These are phyloP conservation scores for Pythium insidiosum DNA, from an alignment of 352 stramenopile species.

Conservation along the genomic window DNA sequence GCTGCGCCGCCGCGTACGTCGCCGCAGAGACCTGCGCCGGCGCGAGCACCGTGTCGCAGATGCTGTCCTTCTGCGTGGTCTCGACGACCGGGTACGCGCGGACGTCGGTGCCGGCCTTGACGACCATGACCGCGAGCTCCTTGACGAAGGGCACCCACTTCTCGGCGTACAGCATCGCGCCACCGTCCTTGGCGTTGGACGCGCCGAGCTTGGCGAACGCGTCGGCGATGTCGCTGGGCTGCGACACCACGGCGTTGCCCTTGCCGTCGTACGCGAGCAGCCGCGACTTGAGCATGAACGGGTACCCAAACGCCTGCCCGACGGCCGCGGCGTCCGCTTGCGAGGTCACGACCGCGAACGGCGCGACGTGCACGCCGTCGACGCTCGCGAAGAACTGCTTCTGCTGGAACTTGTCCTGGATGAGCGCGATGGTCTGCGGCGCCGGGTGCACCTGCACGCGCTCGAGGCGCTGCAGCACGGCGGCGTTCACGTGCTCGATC, in stretches of 20 bases:
- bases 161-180: conserved; percentile 87
- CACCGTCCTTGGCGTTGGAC: conserved; percentile 9
- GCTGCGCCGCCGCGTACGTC: conserved; percentile 32
- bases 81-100: conserved; percentile 95
- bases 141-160: conserved; percentile 96
- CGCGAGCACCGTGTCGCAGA: conserved; percentile 95
- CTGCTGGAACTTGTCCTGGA: conserved; percentile 97
- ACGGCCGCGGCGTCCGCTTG: conserved; percentile 30
- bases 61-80: conserved; percentile 95
- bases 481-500: conserved; percentile 98
- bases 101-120: conserved; percentile 69
- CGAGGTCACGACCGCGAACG: conserved; percentile 44
- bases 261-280: conserved; percentile 95
- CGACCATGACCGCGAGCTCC: conserved; percentile 97
- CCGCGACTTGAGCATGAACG: conserved; percentile 98
- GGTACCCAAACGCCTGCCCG: conserved; percentile 82
- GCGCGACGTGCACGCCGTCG: conserved; percentile 36
- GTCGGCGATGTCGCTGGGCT: conserved; percentile 58
- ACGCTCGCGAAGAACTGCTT: conserved; percentile 84
- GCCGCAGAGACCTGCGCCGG: conserved; percentile 65
- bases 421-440: conserved; percentile 90
- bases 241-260: conserved; percentile 93
- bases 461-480: conserved; percentile 87
- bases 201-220: conserved; percentile 83
- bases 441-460: conserved; percentile 66